A percentile compares a stretch with the other conserved stretches of the same genome.
phyloP scores from a whole-genome alignment of 1,284 basidiomycete genomes.

The Omphalotus olearius region DNA sequence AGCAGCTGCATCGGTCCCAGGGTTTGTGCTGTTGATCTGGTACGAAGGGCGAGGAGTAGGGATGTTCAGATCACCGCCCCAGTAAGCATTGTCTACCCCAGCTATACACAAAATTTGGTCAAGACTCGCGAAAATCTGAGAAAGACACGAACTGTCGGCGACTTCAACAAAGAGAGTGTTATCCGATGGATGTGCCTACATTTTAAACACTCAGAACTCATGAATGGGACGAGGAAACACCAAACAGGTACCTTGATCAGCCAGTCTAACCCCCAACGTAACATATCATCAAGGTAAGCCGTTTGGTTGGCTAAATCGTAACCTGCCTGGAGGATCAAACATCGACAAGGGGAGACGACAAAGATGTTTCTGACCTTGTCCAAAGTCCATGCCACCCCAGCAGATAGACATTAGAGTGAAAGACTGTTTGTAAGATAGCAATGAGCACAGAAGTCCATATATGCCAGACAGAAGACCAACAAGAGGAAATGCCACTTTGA shows the following conservation, averaged over 20 bases:
- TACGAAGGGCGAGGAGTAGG: conserved; percentile 72
- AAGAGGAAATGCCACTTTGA: conserved; percentile 82
- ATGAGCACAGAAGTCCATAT: conserved; percentile 1
- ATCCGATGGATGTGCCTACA: conserved; percentile 75
- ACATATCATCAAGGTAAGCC: conserved; percentile 80
- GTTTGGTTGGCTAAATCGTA: conserved; percentile 85
- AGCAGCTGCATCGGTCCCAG: conserved; percentile 88
- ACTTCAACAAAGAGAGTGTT: conserved; percentile 80
- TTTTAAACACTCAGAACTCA: conserved; percentile 7
- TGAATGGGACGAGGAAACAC: neutral
- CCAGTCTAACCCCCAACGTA: conserved; percentile 91
- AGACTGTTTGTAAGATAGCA: conserved; percentile 38
- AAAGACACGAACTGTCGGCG: conserved; percentile 43
- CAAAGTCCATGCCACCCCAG: conserved; percentile 85
- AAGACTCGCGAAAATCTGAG: conserved; percentile 1
- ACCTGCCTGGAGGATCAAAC: conserved; percentile 34
- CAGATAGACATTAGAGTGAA: conserved; percentile 81
- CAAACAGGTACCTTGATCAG: conserved; percentile 63
- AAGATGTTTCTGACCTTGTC: conserved; percentile 45
- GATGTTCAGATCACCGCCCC: conserved; percentile 84
- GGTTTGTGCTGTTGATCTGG: conserved; percentile 72
- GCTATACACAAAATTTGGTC: conserved; percentile 26
- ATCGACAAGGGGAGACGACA: neutral
- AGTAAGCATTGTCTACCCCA: conserved; percentile 72
- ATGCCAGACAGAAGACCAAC: conserved; percentile 31